Evolutionary conservation across 768 basidiomycete genomes (phyloP).

Genomic region (Leccinum variicolor): DNA sequence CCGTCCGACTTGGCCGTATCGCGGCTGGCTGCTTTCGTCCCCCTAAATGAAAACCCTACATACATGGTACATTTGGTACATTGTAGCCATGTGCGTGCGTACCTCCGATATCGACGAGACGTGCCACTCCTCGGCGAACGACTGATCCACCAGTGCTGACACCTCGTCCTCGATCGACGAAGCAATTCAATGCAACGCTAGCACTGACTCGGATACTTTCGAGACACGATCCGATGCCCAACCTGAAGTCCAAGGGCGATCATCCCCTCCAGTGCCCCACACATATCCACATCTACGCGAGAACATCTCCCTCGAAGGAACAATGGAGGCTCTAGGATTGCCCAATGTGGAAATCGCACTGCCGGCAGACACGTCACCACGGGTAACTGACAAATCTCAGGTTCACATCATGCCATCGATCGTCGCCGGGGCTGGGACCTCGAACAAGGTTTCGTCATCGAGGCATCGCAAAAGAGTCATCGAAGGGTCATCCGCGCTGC

Average conservation of each 20-base stretch:
- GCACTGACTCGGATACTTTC: neutral
- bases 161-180: neutral
- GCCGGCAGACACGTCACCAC: neutral
- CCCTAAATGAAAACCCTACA: neutral
- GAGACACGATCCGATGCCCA: neutral
- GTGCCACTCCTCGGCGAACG: neutral
- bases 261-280: neutral
- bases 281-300: neutral
- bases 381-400: neutral
- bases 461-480: neutral
- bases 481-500: neutral
- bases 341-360: slow-evolving; percentile 2
- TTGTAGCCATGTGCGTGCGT: neutral
- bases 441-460: neutral
- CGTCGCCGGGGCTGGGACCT: neutral
- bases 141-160: neutral
- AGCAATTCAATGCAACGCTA: neutral
- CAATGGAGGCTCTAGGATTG: neutral
- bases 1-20: slow-evolving; percentile 7
- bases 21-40: neutral
- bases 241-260: neutral
- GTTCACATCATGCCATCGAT: neutral
- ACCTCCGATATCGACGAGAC: slow-evolving; percentile 4
- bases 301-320: neutral
- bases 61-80: neutral